Conservation (phyloP, 768 basidiomycete species). For the Boletus sp. region DNA sequence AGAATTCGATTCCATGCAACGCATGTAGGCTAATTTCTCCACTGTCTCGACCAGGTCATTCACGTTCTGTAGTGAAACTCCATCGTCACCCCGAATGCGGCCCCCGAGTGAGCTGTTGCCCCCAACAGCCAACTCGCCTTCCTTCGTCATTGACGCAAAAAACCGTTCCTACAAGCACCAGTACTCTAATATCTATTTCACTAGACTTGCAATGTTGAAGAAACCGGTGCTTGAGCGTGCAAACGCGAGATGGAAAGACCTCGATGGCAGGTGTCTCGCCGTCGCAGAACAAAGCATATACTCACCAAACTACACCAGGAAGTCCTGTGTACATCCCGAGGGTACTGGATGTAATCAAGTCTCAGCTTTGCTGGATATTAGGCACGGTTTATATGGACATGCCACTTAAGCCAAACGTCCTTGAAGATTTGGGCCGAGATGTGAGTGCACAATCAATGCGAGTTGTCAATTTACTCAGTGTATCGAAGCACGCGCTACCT, state of each 20-base stretch:
- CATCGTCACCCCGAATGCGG: slow-evolving; percentile 20
- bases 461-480: slow-evolving; percentile 2
- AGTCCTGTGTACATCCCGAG: slow-evolving; percentile 70
- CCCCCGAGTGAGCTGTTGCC: slow-evolving; percentile 30
- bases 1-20: background rate
- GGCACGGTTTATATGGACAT: slow-evolving; percentile 99
- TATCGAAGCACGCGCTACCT: slow-evolving; percentile 77
- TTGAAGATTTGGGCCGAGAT: slow-evolving; percentile 91
- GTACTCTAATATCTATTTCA: slow-evolving; percentile 73
- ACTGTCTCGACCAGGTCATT: background rate
- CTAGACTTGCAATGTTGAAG: slow-evolving; percentile 51
- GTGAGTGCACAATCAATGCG: slow-evolving; percentile 47
- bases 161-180: slow-evolving; percentile 62
- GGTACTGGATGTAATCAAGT: slow-evolving; percentile 85
- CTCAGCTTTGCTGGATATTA: slow-evolving; percentile 83
- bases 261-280: slow-evolving; percentile 36
- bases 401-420: slow-evolving; percentile 97
- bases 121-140: slow-evolving; percentile 30
- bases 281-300: background rate
- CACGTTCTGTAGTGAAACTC: slow-evolving; percentile 19
- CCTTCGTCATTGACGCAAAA: slow-evolving; percentile 42
- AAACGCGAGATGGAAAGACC: slow-evolving; percentile 45
- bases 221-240: slow-evolving; percentile 50
- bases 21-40: background rate
- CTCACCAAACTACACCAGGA: slow-evolving; percentile 40